Evolutionary conservation across 768 basidiomycete species (phyloP), one percentile per base, ranked within the genome.

Genomic region (Cyathus striatus): DNA sequence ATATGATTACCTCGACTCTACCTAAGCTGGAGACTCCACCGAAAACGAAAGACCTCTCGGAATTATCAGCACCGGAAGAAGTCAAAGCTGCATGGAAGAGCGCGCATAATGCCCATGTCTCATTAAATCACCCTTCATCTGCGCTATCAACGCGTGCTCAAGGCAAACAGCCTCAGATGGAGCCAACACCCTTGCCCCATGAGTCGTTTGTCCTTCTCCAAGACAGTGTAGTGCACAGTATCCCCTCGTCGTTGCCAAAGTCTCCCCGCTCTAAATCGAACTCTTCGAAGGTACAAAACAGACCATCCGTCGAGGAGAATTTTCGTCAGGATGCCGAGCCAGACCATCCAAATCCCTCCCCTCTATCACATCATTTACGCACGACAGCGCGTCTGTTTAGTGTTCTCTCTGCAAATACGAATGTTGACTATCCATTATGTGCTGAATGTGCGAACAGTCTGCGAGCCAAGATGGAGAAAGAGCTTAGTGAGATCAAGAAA

Each of bases 341-440:
- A 32, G 70, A 78, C 45, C 75, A 79, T 24, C 71, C 69, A 25
- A 79, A 78, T 55, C 81, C 86, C 36, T 81, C 87, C 18, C 83
- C 89, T 24, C 68, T 88, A 48, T 86, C 87, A 30, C 81, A 86
- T 61, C 85, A 86, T 55, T 67, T 90, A 45, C 81, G 82, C 44
- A 87, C 86, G 25, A 82, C 85, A 37, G 73, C 76, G 47, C 79
- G 80, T 16, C 70, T 92, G 27, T 84, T 89, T 59, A 86, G 86
- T 58, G 60, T 90, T 23, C 70, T 91, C 34, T 87, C 88, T 10
- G 77, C 82, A 43, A 73, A 82, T 33, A 82, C 85, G 41, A 85
- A 86, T 23, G 78, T 94, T 34, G 90, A 93, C 59, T 93, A 97
- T 58, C 96, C 96, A 4, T 73, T 99, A 6, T 99, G 96, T 61